phyloP scores from a whole-genome alignment of 106 monocot genomes.

The Agapanthus africanus region DNA sequence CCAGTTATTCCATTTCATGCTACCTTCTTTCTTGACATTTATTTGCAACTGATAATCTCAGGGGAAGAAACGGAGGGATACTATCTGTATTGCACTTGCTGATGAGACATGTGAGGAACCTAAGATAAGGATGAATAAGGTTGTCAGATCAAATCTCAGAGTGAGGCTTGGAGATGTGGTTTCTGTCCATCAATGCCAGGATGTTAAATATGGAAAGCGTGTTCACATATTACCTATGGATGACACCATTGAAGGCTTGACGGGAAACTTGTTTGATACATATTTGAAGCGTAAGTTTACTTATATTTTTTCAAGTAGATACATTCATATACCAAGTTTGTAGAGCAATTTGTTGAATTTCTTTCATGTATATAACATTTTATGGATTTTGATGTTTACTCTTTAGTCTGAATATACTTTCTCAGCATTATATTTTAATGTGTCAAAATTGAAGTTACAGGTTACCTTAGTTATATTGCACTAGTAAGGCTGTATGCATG shows the following conservation, averaged over 20 bases:
- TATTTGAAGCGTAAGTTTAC: constrained; percentile 23
- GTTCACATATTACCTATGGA: constrained; percentile 23
- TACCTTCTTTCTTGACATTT: background rate
- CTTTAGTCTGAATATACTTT: no score
- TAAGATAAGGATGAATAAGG: constrained; percentile 30
- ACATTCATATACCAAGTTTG: no score
- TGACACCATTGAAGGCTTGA: constrained; percentile 27
- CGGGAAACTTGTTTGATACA: constrained; percentile 23
- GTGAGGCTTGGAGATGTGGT: constrained; percentile 30
- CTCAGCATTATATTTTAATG: no score
- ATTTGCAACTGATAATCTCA: constrained; percentile 1
- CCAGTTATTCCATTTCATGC: no score
- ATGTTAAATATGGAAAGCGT: constrained; percentile 29
- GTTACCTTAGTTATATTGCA: no score
- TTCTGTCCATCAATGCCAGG: constrained; percentile 26
- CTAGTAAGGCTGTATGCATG: no score
- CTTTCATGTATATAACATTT: no score
- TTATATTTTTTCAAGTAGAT: no score
- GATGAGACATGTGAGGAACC: constrained; percentile 31
- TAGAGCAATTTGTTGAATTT: no score
- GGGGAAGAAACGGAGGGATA: constrained; percentile 25
- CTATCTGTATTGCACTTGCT: constrained; percentile 25
- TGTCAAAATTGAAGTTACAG: no score
- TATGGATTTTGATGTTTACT: no score
- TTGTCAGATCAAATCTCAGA: constrained; percentile 24